These are phyloP conservation scores for Cytospora paraplurivora DNA, from an alignment of 2,329 filamentous ascomycete genomes.

Conservation along the genomic window DNA sequence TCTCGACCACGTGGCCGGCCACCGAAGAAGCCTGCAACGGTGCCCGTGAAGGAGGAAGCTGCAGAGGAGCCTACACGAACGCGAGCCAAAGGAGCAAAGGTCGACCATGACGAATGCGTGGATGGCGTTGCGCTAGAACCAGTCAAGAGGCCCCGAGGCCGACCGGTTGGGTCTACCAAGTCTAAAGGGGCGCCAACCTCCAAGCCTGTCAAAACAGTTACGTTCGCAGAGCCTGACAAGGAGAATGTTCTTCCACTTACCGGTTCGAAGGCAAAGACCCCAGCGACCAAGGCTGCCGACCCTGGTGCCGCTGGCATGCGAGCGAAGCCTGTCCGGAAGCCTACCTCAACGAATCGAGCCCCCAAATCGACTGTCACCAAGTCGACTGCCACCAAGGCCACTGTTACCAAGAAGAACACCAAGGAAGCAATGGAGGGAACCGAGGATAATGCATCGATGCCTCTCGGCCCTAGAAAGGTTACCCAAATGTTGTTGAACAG, in stretches of 20 bases:
- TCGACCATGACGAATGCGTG: constrained; percentile 34
- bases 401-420: constrained; percentile 37
- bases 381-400: constrained; percentile 30
- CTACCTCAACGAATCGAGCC: constrained; percentile 38
- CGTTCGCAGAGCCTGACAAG: constrained; percentile 66
- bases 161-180: constrained; percentile 39
- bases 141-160: constrained; percentile 42
- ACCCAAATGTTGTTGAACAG: constrained; percentile 52
- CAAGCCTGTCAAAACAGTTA: constrained; percentile 58
- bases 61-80: constrained; percentile 33
- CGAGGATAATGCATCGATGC: constrained; percentile 40
- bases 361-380: constrained; percentile 34
- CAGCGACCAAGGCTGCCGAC: constrained; percentile 39
- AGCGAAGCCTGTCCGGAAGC: constrained; percentile 53
- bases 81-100: constrained; percentile 34
- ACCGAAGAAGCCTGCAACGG: constrained; percentile 37
- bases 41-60: constrained; percentile 34
- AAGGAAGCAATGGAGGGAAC: constrained; percentile 40
- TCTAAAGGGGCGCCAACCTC: constrained; percentile 40
- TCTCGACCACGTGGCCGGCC: constrained; percentile 36
- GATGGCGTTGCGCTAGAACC: constrained; percentile 33
- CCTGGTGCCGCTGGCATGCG: constrained; percentile 42
- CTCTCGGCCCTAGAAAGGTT: constrained; percentile 67
- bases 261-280: constrained; percentile 40
- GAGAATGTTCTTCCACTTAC: constrained; percentile 56